A percentile compares a stretch with the other conserved stretches of the same genome.
phyloP scores from a whole-genome alignment of 768 basidiomycete species.

The Exsudoporus frostii region DNA sequence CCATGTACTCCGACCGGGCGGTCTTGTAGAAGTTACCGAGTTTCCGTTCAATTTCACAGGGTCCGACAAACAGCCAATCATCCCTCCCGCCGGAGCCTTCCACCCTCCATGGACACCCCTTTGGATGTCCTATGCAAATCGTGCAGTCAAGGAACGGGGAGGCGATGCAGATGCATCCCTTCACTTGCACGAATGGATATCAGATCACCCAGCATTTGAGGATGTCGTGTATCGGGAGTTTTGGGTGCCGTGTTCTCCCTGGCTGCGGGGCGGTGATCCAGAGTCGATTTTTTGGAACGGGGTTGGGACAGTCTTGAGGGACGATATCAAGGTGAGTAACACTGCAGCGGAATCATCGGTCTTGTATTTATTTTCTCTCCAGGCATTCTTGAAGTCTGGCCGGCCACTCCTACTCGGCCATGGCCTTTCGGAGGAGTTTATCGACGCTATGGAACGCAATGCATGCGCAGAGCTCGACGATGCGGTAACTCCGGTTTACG shows the following conservation, averaged over 20 bases:
- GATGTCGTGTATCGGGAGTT: slow-evolving; percentile 54
- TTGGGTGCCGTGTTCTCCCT: slow-evolving; percentile 63
- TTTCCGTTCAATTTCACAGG: slow-evolving; percentile 69
- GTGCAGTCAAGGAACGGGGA: slow-evolving; percentile 54
- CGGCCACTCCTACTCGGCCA: slow-evolving; percentile 65
- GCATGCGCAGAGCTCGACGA: slow-evolving; percentile 52
- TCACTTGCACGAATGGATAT: slow-evolving; percentile 54
- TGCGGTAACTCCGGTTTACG: slow-evolving; percentile 45
- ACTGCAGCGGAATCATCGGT: neutral
- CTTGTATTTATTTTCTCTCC: neutral
- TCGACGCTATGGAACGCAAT: slow-evolving; percentile 52
- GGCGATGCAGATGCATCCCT: slow-evolving; percentile 62
- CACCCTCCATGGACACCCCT: slow-evolving; percentile 57
- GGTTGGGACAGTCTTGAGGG: slow-evolving; percentile 46
- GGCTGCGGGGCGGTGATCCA: slow-evolving; percentile 29
- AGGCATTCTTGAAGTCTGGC: slow-evolving; percentile 66
- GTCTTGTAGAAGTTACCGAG: slow-evolving; percentile 64
- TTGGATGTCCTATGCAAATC: slow-evolving; percentile 55
- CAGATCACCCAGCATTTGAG: slow-evolving; percentile 54
- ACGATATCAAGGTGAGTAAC: slow-evolving; percentile 53
- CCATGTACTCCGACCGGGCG: slow-evolving; percentile 65
- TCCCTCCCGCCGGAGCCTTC: slow-evolving; percentile 41
- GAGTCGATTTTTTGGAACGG: slow-evolving; percentile 36
- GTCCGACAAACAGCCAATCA: slow-evolving; percentile 41
- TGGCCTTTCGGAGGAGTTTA: slow-evolving; percentile 52